Conservation (phyloP, 208 protist species). For the Leishmania amazonensis region DNA sequence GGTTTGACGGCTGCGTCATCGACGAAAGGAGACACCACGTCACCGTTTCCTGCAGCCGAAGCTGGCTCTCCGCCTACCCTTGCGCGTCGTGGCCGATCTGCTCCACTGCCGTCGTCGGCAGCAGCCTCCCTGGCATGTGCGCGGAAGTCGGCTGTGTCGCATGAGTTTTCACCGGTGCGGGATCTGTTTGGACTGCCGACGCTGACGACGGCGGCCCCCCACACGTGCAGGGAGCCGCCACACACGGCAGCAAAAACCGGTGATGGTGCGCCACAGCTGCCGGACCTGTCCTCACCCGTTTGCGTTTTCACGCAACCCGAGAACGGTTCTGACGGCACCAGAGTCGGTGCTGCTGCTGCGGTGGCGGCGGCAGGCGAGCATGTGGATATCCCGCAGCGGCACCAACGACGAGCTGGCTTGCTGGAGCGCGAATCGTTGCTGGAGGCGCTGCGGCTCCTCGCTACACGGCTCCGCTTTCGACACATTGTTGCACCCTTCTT, state of each 20-base stretch:
- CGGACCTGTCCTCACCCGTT: not conserved
- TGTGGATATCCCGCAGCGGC: not conserved
- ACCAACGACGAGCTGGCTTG: not conserved
- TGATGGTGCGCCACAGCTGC: not conserved
- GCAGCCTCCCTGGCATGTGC: not conserved
- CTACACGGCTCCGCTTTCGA: conserved; percentile 57
- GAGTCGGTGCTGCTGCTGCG: not conserved
- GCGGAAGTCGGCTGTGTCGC: not conserved
- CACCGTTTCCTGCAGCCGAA: too few relatives aligned
- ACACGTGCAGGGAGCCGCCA: not conserved
- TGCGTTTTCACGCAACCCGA: not conserved
- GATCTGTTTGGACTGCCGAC: conserved; percentile 1
- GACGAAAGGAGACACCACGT: not conserved
- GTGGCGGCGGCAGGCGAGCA: not conserved
- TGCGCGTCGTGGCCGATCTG: not conserved
- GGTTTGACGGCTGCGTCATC: conserved; percentile 12
- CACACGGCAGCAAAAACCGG: not conserved
- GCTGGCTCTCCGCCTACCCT: not conserved
- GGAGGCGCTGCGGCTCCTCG: conserved; percentile 46
- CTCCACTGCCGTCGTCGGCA: not conserved
- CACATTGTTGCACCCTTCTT: conserved; percentile 51
- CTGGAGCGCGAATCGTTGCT: conserved; percentile 47
- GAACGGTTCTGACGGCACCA: not conserved
- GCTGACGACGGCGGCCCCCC: not conserved
- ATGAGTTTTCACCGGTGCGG: not conserved